Evolutionary conservation across 306 rosid genomes (phyloP), one percentile per base, ranked within the genome.

Genomic region (Casuarina cunninghamiana): DNA sequence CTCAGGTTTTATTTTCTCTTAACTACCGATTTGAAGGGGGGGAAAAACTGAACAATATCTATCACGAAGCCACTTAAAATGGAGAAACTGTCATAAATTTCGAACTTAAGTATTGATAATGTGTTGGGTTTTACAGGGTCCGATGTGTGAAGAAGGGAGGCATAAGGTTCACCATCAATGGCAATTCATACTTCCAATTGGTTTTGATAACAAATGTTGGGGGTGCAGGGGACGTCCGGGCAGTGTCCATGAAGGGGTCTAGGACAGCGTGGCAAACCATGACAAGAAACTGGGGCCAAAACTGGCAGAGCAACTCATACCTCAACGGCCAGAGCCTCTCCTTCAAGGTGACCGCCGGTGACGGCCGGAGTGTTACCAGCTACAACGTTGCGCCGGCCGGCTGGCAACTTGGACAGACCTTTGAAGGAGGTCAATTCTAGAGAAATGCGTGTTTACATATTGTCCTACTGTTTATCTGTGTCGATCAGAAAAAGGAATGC

Each of bases 261-360:
- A 67, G 76, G 21, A 70, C 78, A 19, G 78, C 76, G 19, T 84
- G 88, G 88, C 44, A 53, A 13, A 75, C 88, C 2, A 81, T 84
- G 85, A 53, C 85, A 42, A 81, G 88, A 51, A 84, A 84, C 43
- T 81, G 85, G 85, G 88, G 85, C 8, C 85, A 78, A 46, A 84
- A 84, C 61, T 81, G 88, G 88, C 88, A 78, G 73, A 81, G 80
- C 83, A 81, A 84, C 63, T 81, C 85, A 42, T 78, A 62, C 66
- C 75, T 84, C 71, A 70, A 71, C 38, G 85, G 85, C 45, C 88
- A 84, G 71, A 75, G 65, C 63, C 85, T 84, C 62, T 81, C 88
- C 67, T 84, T 81, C 53, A 74, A 32, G 37, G 50, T 81, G 80
- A 84, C 78, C n/a, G 46, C 73, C 17, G 62, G 87, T 9, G 80